Conservation (phyloP, 352 stramenopile species). For the Phytophthora syringae region DNA sequence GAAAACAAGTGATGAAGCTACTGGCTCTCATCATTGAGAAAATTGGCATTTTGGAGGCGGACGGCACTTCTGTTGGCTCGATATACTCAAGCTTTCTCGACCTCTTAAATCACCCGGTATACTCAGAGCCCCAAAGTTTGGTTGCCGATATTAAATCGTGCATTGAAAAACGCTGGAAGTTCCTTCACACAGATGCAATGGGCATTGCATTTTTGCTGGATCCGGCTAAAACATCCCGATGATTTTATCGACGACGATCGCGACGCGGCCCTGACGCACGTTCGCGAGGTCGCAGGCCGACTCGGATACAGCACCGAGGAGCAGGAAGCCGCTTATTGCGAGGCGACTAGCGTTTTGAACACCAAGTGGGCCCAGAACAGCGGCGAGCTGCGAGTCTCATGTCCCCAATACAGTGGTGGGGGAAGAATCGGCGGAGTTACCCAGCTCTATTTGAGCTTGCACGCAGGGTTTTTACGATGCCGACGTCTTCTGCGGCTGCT, state of each 20-base stretch:
- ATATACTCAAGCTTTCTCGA: background rate
- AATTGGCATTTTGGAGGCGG: slow-evolving; percentile 4
- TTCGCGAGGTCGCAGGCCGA: slow-evolving; percentile 2
- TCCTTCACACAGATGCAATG: background rate
- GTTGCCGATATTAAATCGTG: no score
- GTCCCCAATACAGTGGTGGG: slow-evolving; percentile 9
- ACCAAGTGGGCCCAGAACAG: background rate
- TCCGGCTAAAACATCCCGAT: background rate
- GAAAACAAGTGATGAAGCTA: slow-evolving; percentile 1
- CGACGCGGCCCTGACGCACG: background rate
- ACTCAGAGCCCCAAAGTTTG: no score
- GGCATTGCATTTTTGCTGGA: background rate
- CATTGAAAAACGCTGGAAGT: no score
- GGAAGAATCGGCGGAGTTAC: background rate
- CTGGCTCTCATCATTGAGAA: slow-evolving; percentile 8
- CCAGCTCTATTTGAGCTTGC: slow-evolving; percentile 7
- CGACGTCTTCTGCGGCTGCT: slow-evolving; percentile 8
- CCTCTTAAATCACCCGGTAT: background rate
- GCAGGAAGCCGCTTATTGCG: background rate
- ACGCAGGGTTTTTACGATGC: slow-evolving; percentile 10
- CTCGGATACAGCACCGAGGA: background rate
- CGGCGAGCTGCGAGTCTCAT: background rate
- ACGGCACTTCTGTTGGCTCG: background rate
- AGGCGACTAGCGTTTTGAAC: background rate
- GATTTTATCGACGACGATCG: background rate